These are phyloP conservation scores for Neurospora sp. DNA, from an alignment of 495 filamentous ascomycete genomes.

Conservation along the genomic window DNA sequence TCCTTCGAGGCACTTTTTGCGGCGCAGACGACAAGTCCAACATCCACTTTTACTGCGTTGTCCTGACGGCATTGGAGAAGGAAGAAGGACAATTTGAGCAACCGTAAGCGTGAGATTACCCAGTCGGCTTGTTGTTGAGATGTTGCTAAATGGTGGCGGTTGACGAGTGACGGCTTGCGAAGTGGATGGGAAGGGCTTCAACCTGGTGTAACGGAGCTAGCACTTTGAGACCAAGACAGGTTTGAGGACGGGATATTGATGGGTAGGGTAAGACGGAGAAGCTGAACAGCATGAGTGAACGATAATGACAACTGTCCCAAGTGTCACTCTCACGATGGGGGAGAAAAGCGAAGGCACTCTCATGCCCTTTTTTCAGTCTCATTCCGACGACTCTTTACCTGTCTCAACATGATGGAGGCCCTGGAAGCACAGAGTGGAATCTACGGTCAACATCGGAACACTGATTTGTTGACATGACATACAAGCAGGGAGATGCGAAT, in stretches of 20 bases:
- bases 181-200: not conserved
- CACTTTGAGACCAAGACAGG: not conserved
- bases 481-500: not conserved
- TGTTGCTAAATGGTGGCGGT: not conserved
- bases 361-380: not conserved
- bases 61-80: not conserved
- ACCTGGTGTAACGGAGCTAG: not conserved
- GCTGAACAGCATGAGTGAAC: not conserved
- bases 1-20: constrained; percentile 34
- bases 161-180: not conserved
- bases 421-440: not conserved
- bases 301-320: not conserved
- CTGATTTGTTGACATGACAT: not conserved
- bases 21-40: constrained; percentile 33
- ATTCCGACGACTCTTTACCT: not conserved
- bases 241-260: not conserved
- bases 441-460: not conserved
- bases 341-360: not conserved
- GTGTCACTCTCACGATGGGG: not conserved
- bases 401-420: not conserved
- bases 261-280: not conserved
- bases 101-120: not conserved
- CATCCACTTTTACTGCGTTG: constrained; percentile 18
- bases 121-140: not conserved
- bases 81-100: not conserved